Evolutionary conservation across 1,284 basidiomycete genomes (phyloP).

Genomic region (Ustilago sp.): DNA sequence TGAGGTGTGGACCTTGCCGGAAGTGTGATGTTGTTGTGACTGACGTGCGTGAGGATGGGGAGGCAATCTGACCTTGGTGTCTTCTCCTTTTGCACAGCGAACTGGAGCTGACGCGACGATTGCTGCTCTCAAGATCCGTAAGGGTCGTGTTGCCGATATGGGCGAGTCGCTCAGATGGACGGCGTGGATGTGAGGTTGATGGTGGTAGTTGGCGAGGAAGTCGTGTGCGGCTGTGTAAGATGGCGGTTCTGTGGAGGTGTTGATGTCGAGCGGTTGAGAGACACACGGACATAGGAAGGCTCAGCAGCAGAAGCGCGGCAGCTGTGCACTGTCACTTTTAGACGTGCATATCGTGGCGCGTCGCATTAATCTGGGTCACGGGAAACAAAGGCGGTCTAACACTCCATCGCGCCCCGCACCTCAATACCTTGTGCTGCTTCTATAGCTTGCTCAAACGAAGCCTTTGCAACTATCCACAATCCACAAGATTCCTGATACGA

Average conservation of each 20-base stretch:
- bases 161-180: background rate
- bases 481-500: background rate
- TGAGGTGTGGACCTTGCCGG: too few relatives aligned
- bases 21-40: too few relatives aligned
- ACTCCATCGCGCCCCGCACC: background rate
- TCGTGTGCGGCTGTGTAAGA: background rate
- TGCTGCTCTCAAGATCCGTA: too few relatives aligned
- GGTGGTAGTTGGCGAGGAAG: background rate
- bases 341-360: conserved; percentile 18
- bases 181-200: background rate
- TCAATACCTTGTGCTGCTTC: background rate
- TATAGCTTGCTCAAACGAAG: background rate
- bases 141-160: background rate
- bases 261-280: conserved; percentile 20
- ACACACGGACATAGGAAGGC: background rate
- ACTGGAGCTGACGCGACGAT: too few relatives aligned
- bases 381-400: background rate
- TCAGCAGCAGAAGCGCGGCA: conserved; percentile 1
- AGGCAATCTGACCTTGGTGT: too few relatives aligned
- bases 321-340: background rate
- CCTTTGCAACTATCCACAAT: background rate
- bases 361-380: conserved; percentile 3
- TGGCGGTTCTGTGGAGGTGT: conserved; percentile 24
- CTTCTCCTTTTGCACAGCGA: too few relatives aligned
- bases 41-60: too few relatives aligned